These are phyloP conservation scores for Daldinia caldariorum DNA, from an alignment of 495 filamentous ascomycete genomes.

Conservation along the genomic window DNA sequence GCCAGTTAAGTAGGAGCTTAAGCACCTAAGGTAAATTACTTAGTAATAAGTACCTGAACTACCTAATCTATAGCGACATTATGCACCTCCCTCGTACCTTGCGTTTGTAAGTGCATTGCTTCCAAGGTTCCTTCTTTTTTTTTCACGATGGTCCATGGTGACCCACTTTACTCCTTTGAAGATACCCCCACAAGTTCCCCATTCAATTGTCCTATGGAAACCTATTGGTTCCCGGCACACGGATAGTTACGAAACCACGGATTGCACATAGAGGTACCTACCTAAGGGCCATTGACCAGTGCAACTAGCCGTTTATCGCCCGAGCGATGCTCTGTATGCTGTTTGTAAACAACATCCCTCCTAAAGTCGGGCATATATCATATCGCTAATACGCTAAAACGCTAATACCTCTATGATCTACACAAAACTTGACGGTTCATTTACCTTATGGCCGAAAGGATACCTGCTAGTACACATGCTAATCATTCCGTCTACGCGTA, in stretches of 20 bases:
- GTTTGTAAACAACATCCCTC: slow-evolving; percentile 11
- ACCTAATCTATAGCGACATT: not conserved
- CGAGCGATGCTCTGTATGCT: slow-evolving; percentile 5
- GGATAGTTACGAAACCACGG: slow-evolving; percentile 30
- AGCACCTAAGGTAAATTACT: too few species aligned
- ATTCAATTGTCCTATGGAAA: slow-evolving; percentile 14
- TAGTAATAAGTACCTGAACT: not conserved
- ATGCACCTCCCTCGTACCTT: slow-evolving; percentile 42
- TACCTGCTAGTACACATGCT: not conserved
- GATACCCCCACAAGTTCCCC: slow-evolving; percentile 19
- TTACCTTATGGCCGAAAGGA: slow-evolving; percentile 2
- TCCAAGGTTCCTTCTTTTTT: slow-evolving; percentile 22
- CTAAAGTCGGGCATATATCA: too few species aligned
- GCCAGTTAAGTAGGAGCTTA: too few species aligned
- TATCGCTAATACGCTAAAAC: too few species aligned
- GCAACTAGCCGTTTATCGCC: slow-evolving; percentile 25
- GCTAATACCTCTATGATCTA: not conserved
- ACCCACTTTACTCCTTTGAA: slow-evolving; percentile 27
- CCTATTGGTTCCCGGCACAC: slow-evolving; percentile 29
- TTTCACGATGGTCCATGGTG: slow-evolving; percentile 15
- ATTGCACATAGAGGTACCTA: not conserved
- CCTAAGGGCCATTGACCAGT: slow-evolving; percentile 19
- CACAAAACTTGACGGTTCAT: not conserved
- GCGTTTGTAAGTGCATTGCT: slow-evolving; percentile 36
- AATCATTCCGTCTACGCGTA: not conserved